Evolutionary conservation across 768 basidiomycete species (phyloP), one percentile per base, ranked within the genome.

Genomic region (Tulasnella sp.): DNA sequence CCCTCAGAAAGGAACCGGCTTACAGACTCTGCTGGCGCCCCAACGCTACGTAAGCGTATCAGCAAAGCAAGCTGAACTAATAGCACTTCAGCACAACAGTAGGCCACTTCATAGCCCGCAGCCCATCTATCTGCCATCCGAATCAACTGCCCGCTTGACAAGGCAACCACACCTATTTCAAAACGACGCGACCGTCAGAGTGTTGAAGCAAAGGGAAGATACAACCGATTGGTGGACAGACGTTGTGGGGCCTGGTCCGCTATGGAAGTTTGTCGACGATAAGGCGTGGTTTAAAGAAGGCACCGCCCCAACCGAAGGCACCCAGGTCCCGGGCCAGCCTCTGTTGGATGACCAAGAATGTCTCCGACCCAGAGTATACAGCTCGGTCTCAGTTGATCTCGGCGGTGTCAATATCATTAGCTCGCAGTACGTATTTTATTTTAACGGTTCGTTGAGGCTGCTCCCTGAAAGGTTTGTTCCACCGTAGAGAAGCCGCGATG

Each of bases 241-340:
- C 82, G 93, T 93, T 81, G 89, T 93, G 19, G 93, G 94, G 4
- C 84, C 90, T 3, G 94, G 94, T 0, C 93, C 94, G 0, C 82
- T 94, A 8, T 95, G 94, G 93, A 92, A 94, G 80, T 84, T 94
- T 46, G 85, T 89, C 62, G 94, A 96, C 83, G 94, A 96, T 81
- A 85, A 93, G 74, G 90, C 89, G 0, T 95, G 92, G 89, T 95
- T 87, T 84, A 94, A 93, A 83, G 94, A 95, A 48, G 76, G 74
- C 74, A 46, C 62, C 24, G 12, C 1, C 19, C 18, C 71, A 19
- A 72, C 21, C 71, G 42, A 18, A 74, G 62, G 8, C 14, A 71
- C 18, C 24, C 24, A 52, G 6, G 24, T n/a, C n/a, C 52, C 24
- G 24, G 52, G 5, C 52, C 52, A 52, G 52, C n/a, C 52, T 52